Evolutionary conservation across 257 asterid genomes (phyloP).

Genomic region (Lycium barbarum): DNA sequence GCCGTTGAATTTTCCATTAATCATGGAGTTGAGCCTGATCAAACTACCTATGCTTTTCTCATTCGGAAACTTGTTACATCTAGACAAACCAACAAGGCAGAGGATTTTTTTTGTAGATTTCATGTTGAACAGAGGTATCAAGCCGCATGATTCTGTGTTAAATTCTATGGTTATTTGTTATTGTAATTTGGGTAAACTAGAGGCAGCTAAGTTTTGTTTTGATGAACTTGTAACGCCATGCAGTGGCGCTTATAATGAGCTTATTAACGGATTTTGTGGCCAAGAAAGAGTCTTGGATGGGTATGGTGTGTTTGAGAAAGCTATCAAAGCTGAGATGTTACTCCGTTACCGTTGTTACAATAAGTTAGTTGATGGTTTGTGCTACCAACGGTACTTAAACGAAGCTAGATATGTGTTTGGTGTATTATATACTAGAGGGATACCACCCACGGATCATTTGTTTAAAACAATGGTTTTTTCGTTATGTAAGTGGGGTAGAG

Average conservation of each 20-base stretch:
- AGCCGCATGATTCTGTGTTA: constrained; percentile 41
- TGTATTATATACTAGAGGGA: constrained; percentile 46
- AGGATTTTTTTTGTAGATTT: constrained; percentile 44
- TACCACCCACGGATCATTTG: constrained; percentile 51
- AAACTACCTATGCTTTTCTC: constrained; percentile 43
- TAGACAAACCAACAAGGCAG: constrained; percentile 51
- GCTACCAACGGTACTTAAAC: constrained; percentile 53
- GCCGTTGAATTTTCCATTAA: constrained; percentile 49
- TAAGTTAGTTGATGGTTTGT: constrained; percentile 53
- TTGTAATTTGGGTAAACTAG: constrained; percentile 58
- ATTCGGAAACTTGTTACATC: constrained; percentile 51
- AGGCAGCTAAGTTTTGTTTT: constrained; percentile 51
- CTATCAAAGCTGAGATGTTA: constrained; percentile 37
- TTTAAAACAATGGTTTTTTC: constrained; percentile 55
- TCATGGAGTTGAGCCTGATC: constrained; percentile 56
- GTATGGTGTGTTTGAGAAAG: constrained; percentile 46
- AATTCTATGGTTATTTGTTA: constrained; percentile 63
- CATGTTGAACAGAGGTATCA: constrained; percentile 44
- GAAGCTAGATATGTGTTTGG: constrained; percentile 56
- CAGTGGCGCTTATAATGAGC: constrained; percentile 50
- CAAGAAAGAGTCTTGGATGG: constrained; percentile 52
- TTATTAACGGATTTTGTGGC: constrained; percentile 43
- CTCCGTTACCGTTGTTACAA: constrained; percentile 52
- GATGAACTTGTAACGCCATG: constrained; percentile 47
- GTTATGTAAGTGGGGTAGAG: constrained; percentile 57